These are phyloP conservation scores for Fusarium bactridioides DNA, from an alignment of 2,329 filamentous ascomycete genomes.

Conservation along the genomic window DNA sequence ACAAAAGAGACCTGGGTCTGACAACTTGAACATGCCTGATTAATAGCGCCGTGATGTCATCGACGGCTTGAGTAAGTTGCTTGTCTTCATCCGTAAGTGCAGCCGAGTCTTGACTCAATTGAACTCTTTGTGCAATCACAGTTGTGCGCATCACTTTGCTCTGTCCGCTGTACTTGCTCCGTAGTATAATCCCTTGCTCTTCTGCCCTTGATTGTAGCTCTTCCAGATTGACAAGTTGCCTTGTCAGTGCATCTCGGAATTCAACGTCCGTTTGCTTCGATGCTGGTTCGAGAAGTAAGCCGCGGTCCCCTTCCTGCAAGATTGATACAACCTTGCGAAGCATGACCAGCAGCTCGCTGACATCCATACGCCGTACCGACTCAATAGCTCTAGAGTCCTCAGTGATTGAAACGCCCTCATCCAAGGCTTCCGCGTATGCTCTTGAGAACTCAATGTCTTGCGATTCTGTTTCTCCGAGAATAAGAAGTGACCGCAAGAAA, in stretches of 20 bases:
- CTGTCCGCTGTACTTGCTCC: constrained; percentile 78
- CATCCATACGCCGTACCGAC: constrained; percentile 65
- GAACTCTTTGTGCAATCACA: constrained; percentile 81
- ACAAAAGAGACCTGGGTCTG: constrained; percentile 55
- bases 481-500: constrained; percentile 59
- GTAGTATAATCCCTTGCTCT: constrained; percentile 60
- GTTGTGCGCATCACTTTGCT: constrained; percentile 77
- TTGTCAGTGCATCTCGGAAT: constrained; percentile 47
- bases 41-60: constrained; percentile 50
- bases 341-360: constrained; percentile 39
- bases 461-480: constrained; percentile 52
- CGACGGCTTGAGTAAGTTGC: constrained; percentile 72
- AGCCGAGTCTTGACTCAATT: constrained; percentile 78
- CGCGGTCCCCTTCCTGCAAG: constrained; percentile 48
- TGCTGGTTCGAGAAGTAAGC: constrained; percentile 46
- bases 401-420: constrained; percentile 61
- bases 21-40: constrained; percentile 36
- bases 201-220: constrained; percentile 56
- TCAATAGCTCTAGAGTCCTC: constrained; percentile 63
- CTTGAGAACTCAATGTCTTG: constrained; percentile 55
- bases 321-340: constrained; percentile 41
- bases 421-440: constrained; percentile 69
- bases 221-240: constrained; percentile 56
- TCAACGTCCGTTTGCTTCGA: constrained; percentile 45
- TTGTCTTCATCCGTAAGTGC: constrained; percentile 75